Base-by-base conservation (phyloP, 1,284 basidiomycete species). In the Puccinia triticina region DNA sequence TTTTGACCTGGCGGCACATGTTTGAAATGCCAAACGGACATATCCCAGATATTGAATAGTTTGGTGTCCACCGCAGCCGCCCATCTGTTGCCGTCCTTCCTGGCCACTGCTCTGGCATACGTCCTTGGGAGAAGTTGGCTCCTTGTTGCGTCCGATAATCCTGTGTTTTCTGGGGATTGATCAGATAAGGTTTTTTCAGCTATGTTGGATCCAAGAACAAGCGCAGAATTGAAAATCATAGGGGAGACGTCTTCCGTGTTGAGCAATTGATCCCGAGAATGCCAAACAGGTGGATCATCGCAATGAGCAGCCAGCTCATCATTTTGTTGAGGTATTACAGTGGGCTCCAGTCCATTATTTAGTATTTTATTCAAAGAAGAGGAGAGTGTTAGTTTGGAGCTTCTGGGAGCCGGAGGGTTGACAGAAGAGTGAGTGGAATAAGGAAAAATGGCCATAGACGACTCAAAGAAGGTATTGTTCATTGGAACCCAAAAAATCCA, bases 401-500 rank as follows among this genome's bases (percentile, higher is more conserved):
- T 8, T 5, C 8, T 18, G 8, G 3, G 23, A 8, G 3, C 4
- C 14, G 50, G 50, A 53, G 23, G 50, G 18, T 16, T 53, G 50
- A 53, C 18, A 53, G 50, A 3, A 10, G 50, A 4, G 7, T 7
- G 5, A 18, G 14, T 53, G 7, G 50, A 53, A n/a, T 16, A 53
- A 10, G 50, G 14, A 53, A 53, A 53, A 53, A 10, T n/a, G 10
- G 71, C 71, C 1, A 73, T 34, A 10, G 71, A 73, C 0, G 48
- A 73, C 34, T 73, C 71, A 73, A 55, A 53, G 26, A 73, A 73
- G 23, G 71, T 76, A 53, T 76, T 76, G 12, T 26, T 53, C 1
- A 12, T 34, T 10, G 76, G 59, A 26, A 48, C 48, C 37, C 46
- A 77, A 67, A 77, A 77, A 11, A 77, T 43, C 76, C 76, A 77